Base-by-base conservation (phyloP, 2,329 filamentous ascomycete species). In the Colletotrichum sidae region DNA sequence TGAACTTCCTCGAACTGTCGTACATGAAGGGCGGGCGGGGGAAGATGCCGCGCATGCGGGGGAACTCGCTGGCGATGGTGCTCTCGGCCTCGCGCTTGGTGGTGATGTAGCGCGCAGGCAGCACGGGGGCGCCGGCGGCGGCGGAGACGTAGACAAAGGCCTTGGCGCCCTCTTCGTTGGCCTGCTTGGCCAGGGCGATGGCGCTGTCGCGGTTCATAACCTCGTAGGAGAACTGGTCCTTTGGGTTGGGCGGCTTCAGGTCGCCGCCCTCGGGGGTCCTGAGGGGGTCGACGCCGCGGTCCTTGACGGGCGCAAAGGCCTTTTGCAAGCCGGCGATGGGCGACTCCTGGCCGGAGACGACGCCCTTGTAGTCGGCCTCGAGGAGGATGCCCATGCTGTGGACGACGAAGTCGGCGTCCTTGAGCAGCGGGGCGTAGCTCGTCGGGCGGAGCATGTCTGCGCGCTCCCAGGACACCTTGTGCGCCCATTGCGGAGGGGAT, bases 331-430 rank as follows among this genome's bases (percentile, higher is more conserved):
- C 95, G 7, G 88, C 79, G 56, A 97, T 79, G n/a, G 93, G 89
- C 0, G 92, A 93, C 73, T 97, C 94, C 66, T 87, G 89, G 55
- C 96, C 96, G 17, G 89, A 90, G 34, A 99, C 76, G 13, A 97
- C 90, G 70, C 92, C 92, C 80, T 99, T 99, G 87, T 99, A 99
- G 82, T 99, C 96, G 54, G 94, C 94, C 82, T 99, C 96, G 9
- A 99, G 87, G 15, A 99, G 85, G 72, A 99, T 97, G 9, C 96
- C 96, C 91, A 98, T 94, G 73, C 87, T 93, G 83, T 99, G 96
- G 51, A 99, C 91, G 34, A 98, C 94, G 61, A 90, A 94, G 76
- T 93, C 88, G 67, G 94, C 92, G 61, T 87, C 88, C 70, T 88
- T 86, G 67, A 99, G 87, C 52, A 95, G 87, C 0, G 90, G 82